phyloP scores from a whole-genome alignment of 2,329 filamentous ascomycete genomes.

The Fusarium sp. region DNA sequence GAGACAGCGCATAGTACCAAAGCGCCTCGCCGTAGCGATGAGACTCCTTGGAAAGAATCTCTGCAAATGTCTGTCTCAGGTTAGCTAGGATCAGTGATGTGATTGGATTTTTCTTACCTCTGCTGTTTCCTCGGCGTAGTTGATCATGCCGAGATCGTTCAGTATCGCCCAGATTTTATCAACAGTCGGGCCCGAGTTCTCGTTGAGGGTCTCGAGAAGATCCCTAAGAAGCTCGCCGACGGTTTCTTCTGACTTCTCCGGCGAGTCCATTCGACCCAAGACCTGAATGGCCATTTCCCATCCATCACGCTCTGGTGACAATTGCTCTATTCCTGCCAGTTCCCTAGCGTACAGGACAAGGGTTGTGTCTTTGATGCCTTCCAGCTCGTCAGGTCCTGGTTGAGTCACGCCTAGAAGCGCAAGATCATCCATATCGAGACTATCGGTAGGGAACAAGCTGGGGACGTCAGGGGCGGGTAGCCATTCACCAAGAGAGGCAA shows the following conservation, averaged over 20 bases:
- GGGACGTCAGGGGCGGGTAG: constrained; percentile 61
- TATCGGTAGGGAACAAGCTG: constrained; percentile 67
- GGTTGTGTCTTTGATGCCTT: constrained; percentile 81
- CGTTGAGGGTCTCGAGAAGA: constrained; percentile 69
- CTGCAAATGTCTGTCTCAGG: constrained; percentile 77
- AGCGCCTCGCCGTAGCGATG: constrained; percentile 87
- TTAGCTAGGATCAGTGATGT: constrained; percentile 40
- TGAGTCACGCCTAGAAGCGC: constrained; percentile 79
- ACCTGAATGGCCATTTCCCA: constrained; percentile 92
- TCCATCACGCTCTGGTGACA: constrained; percentile 69
- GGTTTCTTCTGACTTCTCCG: constrained; percentile 75
- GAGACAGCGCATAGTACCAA: constrained; percentile 90
- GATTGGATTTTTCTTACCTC: constrained; percentile 68
- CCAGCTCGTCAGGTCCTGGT: constrained; percentile 67
- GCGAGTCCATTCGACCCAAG: constrained; percentile 82
- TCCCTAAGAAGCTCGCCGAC: constrained; percentile 78
- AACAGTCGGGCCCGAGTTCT: constrained; percentile 76
- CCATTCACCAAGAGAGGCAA: constrained; percentile 88
- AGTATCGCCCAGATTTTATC: constrained; percentile 86
- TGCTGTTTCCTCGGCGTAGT: constrained; percentile 82
- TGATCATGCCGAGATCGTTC: constrained; percentile 79
- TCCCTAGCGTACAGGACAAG: constrained; percentile 80
- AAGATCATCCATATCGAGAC: constrained; percentile 84
- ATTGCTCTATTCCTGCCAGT: constrained; percentile 66
- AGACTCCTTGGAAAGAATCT: constrained; percentile 76